Conservation (phyloP, 2,329 filamentous ascomycete genomes). For the Pseudogymnoascus sp. region DNA sequence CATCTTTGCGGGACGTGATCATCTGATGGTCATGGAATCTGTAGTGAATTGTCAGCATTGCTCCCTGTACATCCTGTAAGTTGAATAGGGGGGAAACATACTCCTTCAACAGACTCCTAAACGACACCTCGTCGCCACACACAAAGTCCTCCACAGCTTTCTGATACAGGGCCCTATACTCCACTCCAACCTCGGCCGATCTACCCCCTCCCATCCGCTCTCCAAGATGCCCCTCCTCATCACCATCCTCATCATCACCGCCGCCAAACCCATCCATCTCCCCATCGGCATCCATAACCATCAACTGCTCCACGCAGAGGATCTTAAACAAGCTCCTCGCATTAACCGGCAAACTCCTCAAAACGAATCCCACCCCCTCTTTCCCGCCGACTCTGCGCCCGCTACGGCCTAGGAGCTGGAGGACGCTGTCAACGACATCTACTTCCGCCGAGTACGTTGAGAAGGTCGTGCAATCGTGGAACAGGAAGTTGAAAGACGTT, state of each 20-base stretch:
- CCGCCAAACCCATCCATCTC: slow-evolving; percentile 34
- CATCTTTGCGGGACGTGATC: slow-evolving; percentile 82
- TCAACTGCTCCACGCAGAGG: slow-evolving; percentile 75
- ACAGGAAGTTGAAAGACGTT: slow-evolving; percentile 75
- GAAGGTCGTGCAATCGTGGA: slow-evolving; percentile 93
- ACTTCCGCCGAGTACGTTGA: slow-evolving; percentile 64
- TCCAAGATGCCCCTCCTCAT: slow-evolving; percentile 25
- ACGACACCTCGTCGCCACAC: slow-evolving; percentile 92
- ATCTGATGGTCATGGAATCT: slow-evolving; percentile 97
- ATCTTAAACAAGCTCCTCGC: slow-evolving; percentile 81
- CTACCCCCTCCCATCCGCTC: slow-evolving; percentile 8
- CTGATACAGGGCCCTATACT: slow-evolving; percentile 87
- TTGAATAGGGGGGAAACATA: slow-evolving; percentile 36
- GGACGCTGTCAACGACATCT: slow-evolving; percentile 83
- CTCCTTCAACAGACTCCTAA: slow-evolving; percentile 89
- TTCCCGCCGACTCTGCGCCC: slow-evolving; percentile 75
- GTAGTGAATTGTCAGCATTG: slow-evolving; percentile 24
- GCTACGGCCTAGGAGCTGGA: slow-evolving; percentile 75
- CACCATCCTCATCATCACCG: slow-evolving; percentile 41
- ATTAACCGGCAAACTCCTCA: slow-evolving; percentile 86
- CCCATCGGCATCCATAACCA: slow-evolving; percentile 55
- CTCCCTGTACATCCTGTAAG: background rate
- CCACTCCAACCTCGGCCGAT: slow-evolving; percentile 54
- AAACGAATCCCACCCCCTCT: slow-evolving; percentile 84
- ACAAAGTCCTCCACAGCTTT: slow-evolving; percentile 97